These are phyloP conservation scores for Escovopsis sp. DNA, from an alignment of 2,329 filamentous ascomycete genomes.

Conservation along the genomic window DNA sequence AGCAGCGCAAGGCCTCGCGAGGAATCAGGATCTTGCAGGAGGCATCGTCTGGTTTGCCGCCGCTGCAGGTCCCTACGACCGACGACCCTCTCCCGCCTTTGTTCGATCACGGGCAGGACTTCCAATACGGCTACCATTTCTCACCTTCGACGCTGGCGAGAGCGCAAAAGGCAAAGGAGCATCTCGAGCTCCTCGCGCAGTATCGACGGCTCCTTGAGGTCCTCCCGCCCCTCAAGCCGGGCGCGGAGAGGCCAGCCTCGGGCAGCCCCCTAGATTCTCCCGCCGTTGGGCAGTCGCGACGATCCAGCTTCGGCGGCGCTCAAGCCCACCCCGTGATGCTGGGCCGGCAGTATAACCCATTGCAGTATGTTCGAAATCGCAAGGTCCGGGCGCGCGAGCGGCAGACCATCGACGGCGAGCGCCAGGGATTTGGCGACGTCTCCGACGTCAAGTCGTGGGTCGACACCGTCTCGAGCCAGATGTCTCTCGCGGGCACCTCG, in stretches of 20 bases:
- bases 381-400: constrained; percentile 70
- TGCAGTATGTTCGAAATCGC: constrained; percentile 85
- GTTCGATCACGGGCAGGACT: constrained; percentile 29
- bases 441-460: constrained; percentile 63
- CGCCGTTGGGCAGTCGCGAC: constrained; percentile 14
- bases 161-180: constrained; percentile 68
- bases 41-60: constrained; percentile 23
- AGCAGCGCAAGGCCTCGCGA: constrained; percentile 48
- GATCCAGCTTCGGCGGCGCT: constrained; percentile 10
- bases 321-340: constrained; percentile 24
- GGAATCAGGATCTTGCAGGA: constrained; percentile 38
- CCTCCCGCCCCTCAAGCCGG: constrained; percentile 54
- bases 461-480: constrained; percentile 38
- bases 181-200: constrained; percentile 74
- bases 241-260: constrained; percentile 20
- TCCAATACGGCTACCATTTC: constrained; percentile 46
- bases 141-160: constrained; percentile 68
- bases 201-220: constrained; percentile 68
- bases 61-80: constrained; percentile 23
- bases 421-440: constrained; percentile 63
- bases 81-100: constrained; percentile 23
- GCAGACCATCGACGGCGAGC: constrained; percentile 55
- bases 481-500: constrained; percentile 12
- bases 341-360: constrained; percentile 70
- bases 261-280: constrained; percentile 29